A percentile compares a stretch with the other conserved stretches of the same genome.
Conservation (phyloP, 2,329 filamentous ascomycete species). For the Fusarium incarnatum region DNA sequence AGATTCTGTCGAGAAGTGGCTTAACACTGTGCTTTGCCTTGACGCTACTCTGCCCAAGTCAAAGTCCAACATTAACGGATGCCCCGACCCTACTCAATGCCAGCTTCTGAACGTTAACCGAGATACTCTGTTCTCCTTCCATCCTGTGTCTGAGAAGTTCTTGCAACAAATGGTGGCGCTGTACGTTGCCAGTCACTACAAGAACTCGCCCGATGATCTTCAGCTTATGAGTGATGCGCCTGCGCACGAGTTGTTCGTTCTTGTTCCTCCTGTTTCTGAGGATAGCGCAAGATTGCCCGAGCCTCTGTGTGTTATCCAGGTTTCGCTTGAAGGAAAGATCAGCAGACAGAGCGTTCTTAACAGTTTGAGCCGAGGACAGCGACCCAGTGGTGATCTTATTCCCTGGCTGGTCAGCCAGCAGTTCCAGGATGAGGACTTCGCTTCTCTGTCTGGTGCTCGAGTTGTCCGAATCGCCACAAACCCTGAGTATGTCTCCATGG, state of each 20-base stretch:
- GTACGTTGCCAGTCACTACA: conserved; percentile 97
- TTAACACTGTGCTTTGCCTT: conserved; percentile 92
- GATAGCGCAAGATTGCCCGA: conserved; percentile 84
- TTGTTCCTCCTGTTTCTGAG: conserved; percentile 86
- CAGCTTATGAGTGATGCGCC: conserved; percentile 98
- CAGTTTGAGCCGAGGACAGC: conserved; percentile 86
- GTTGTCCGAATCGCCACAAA: conserved; percentile 96
- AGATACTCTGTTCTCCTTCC: conserved; percentile 97
- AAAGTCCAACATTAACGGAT: conserved; percentile 78
- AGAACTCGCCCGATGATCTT: conserved; percentile 97
- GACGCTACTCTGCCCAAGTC: conserved; percentile 89
- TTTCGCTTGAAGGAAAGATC: conserved; percentile 94
- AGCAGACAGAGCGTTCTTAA: conserved; percentile 92
- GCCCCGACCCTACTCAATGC: conserved; percentile 90
- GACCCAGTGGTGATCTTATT: conserved; percentile 92
- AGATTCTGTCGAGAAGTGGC: conserved; percentile 94
- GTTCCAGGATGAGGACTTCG: conserved; percentile 98
- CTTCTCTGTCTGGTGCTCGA: conserved; percentile 88
- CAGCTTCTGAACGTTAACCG: conserved; percentile 94
- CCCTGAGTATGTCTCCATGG: conserved; percentile 91
- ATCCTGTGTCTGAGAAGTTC: conserved; percentile 96
- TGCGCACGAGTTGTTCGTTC: conserved; percentile 94
- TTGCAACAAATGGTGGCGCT: conserved; percentile 98
- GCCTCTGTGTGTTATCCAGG: conserved; percentile 93
- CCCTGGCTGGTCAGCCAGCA: conserved; percentile 98